Conservation (phyloP, 2,329 filamentous ascomycete species). For the Eurotiales sp. region DNA sequence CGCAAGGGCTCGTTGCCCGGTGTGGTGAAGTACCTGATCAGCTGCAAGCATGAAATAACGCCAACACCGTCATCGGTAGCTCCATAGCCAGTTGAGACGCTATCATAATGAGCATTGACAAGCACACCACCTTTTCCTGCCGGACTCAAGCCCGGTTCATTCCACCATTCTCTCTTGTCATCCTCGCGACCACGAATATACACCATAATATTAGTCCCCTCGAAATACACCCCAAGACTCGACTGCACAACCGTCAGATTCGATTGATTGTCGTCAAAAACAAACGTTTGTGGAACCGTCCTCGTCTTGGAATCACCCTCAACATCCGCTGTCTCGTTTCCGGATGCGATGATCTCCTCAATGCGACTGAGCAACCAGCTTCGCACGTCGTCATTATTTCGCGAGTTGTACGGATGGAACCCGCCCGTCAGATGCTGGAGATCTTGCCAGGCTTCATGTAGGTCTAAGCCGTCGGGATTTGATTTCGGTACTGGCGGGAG, state of each 20-base stretch:
- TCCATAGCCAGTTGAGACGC: constrained; percentile 85
- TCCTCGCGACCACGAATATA: constrained; percentile 83
- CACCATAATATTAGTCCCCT: constrained; percentile 86
- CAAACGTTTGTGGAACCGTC: constrained; percentile 43
- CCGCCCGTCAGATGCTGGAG: constrained; percentile 68
- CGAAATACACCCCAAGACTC: constrained; percentile 70
- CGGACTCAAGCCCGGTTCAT: constrained; percentile 45
- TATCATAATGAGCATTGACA: constrained; percentile 94
- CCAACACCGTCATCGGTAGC: constrained; percentile 93
- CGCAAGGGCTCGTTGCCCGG: constrained; percentile 68
- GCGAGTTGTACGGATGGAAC: constrained; percentile 88
- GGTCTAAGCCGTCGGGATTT: constrained; percentile 63
- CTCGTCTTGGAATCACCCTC: constrained; percentile 6
- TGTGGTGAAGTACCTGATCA: constrained; percentile 80
- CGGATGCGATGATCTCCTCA: constrained; percentile 57
- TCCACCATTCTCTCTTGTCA: constrained; percentile 71
- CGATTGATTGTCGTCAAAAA: constrained; percentile 75
- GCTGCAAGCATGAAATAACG: constrained; percentile 78
- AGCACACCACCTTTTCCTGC: constrained; percentile 71
- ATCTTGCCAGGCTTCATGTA: constrained; percentile 84
- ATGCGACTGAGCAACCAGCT: constrained; percentile 71
- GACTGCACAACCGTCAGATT: constrained; percentile 65
- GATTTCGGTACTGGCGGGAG: constrained; percentile 65
- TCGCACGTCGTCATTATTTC: constrained; percentile 74
- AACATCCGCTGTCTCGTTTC: neutral